Conservation (phyloP, 2,329 filamentous ascomycete species). For the Paraconiothyrium sp. region DNA sequence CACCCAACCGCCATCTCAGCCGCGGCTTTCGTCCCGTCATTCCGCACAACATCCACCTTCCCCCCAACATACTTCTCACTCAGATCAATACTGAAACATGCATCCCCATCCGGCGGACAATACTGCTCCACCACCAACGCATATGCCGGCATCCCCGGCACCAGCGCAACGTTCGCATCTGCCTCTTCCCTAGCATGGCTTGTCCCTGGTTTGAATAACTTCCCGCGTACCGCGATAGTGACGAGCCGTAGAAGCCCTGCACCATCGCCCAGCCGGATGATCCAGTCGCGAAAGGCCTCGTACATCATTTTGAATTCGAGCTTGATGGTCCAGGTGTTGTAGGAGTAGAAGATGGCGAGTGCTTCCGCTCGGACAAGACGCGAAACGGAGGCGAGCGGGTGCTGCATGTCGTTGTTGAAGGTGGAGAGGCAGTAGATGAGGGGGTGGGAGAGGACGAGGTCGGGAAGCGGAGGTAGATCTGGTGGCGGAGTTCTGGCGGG, state of each 20-base stretch:
- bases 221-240: slow-evolving; percentile 44
- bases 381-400: slow-evolving; percentile 48
- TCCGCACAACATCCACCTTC: slow-evolving; percentile 41
- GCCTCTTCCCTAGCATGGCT: slow-evolving; percentile 27
- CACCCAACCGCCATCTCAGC: slow-evolving; percentile 36
- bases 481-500: slow-evolving; percentile 48
- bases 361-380: slow-evolving; percentile 48
- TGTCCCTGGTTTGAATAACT: slow-evolving; percentile 45
- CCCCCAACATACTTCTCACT: slow-evolving; percentile 48
- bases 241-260: slow-evolving; percentile 44
- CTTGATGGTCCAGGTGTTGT: slow-evolving; percentile 52
- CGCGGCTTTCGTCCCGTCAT: slow-evolving; percentile 44
- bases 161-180: neutral
- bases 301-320: slow-evolving; percentile 53
- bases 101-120: slow-evolving; percentile 48
- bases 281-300: slow-evolving; percentile 52
- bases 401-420: slow-evolving; percentile 48
- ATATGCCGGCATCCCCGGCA: neutral
- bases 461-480: slow-evolving; percentile 49
- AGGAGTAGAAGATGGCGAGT: slow-evolving; percentile 52
- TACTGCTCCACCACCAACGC: slow-evolving; percentile 31
- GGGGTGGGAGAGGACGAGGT: slow-evolving; percentile 46
- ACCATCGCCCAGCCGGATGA: slow-evolving; percentile 45
- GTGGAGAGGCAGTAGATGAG: slow-evolving; percentile 54
- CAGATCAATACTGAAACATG: slow-evolving; percentile 49